Evolutionary conservation across 140 eudicot genomes (phyloP).

Genomic region (Eryngium alpinum): DNA sequence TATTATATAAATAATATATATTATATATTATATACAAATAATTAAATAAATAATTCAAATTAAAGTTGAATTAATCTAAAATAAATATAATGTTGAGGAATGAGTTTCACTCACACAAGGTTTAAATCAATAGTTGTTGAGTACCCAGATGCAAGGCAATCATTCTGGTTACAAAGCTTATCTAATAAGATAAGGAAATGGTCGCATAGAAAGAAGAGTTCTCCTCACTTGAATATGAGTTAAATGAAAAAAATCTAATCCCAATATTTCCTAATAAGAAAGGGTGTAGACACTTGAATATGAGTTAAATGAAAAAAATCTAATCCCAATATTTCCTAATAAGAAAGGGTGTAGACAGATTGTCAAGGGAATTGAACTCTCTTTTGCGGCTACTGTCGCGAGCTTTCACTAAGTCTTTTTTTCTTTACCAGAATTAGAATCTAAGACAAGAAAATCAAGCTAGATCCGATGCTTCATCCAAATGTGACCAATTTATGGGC

Average conservation of each 20-base stretch:
- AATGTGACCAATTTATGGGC: too few relatives aligned
- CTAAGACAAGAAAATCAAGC: background rate
- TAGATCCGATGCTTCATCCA: background rate
- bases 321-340: background rate
- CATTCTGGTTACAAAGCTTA: background rate
- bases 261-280: background rate
- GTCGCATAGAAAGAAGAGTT: background rate
- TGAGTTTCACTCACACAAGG: background rate
- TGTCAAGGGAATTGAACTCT: background rate
- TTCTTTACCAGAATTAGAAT: background rate
- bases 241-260: background rate
- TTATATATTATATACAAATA: too few relatives aligned
- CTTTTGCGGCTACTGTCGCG: background rate
- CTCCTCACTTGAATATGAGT: background rate
- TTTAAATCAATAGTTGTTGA: background rate
- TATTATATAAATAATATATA: too few relatives aligned
- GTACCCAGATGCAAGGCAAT: background rate
- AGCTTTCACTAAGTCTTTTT: background rate
- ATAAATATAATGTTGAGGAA: too few relatives aligned
- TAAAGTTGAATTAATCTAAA: too few relatives aligned
- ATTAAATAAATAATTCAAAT: too few relatives aligned
- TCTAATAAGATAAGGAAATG: background rate
- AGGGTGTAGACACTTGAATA: background rate
- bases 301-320: background rate
- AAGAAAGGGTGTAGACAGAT: background rate